phyloP scores from a whole-genome alignment of 2,329 filamentous ascomycete species.

The Septoria linicola region DNA sequence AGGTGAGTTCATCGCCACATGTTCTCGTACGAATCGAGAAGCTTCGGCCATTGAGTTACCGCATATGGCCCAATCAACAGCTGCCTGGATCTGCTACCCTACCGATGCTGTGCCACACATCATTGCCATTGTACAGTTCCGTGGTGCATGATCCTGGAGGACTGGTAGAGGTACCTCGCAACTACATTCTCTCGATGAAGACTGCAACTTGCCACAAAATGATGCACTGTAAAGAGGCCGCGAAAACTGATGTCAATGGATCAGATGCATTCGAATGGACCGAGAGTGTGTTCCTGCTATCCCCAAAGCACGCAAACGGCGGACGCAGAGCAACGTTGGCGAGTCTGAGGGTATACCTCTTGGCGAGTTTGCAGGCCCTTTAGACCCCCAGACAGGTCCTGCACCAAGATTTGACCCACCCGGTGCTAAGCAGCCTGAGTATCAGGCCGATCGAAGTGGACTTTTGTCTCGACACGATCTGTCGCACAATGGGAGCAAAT shows the following conservation, averaged over 20 bases:
- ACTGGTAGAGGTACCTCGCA: neutral
- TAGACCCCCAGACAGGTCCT: conserved; percentile 10
- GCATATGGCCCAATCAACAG: conserved; percentile 1
- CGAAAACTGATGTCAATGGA: conserved; percentile 19
- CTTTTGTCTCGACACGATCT: conserved; percentile 24
- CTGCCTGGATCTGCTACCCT: conserved; percentile 2
- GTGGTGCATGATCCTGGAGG: neutral
- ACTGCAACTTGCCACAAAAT: neutral
- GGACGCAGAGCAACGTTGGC: conserved; percentile 24
- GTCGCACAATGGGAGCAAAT: conserved; percentile 27
- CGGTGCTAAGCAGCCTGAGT: conserved; percentile 10
- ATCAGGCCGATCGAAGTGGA: conserved; percentile 12
- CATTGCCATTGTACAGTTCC: neutral
- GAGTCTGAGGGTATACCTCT: conserved; percentile 26
- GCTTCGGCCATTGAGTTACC: conserved; percentile 13
- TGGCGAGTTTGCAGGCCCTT: conserved; percentile 24
- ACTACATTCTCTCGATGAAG: neutral
- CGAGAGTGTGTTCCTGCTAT: conserved; percentile 31
- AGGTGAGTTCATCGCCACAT: conserved; percentile 24
- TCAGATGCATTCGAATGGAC: conserved; percentile 33
- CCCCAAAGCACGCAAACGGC: conserved; percentile 32
- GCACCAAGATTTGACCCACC: conserved; percentile 20
- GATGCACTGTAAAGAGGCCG: too few relatives aligned
- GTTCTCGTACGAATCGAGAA: conserved; percentile 1
- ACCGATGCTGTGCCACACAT: neutral